phyloP scores from a whole-genome alignment of 495 filamentous ascomycete genomes.

The Penicillium desertorum region DNA sequence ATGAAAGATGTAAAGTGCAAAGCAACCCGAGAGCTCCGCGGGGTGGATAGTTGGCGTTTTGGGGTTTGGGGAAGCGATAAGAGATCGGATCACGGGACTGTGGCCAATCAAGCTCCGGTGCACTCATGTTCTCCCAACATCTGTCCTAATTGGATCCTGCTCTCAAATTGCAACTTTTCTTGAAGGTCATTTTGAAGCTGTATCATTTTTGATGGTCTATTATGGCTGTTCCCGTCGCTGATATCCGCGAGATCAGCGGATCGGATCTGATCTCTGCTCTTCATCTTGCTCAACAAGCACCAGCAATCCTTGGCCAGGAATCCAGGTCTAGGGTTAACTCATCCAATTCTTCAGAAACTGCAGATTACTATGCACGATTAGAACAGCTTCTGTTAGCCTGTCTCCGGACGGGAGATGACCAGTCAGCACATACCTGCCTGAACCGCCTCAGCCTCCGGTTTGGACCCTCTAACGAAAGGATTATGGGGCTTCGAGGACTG shows the following conservation, averaged over 20 bases:
- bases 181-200: not conserved
- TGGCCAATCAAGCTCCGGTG: slow-evolving; percentile 11
- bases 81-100: slow-evolving; percentile 29
- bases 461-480: slow-evolving; percentile 73
- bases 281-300: slow-evolving; percentile 75
- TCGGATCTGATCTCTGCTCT: slow-evolving; percentile 55
- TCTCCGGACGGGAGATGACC: slow-evolving; percentile 81
- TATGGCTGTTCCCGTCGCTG: slow-evolving; percentile 21
- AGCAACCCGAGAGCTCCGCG: slow-evolving; percentile 13
- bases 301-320: slow-evolving; percentile 58
- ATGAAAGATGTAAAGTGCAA: not conserved
- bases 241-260: slow-evolving; percentile 25
- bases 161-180: not conserved
- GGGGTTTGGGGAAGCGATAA: slow-evolving; percentile 21
- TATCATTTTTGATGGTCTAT: not conserved
- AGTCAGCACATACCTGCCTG: slow-evolving; percentile 70
- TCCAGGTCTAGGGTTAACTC: slow-evolving; percentile 49
- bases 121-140: not conserved
- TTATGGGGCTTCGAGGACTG: slow-evolving; percentile 78
- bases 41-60: slow-evolving; percentile 11
- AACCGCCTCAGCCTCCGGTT: slow-evolving; percentile 75
- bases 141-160: not conserved
- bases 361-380: slow-evolving; percentile 75
- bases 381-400: slow-evolving; percentile 84
- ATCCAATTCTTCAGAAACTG: slow-evolving; percentile 52